Conservation (phyloP, 2,329 filamentous ascomycete genomes). For the Colletotrichum eremochloae region DNA sequence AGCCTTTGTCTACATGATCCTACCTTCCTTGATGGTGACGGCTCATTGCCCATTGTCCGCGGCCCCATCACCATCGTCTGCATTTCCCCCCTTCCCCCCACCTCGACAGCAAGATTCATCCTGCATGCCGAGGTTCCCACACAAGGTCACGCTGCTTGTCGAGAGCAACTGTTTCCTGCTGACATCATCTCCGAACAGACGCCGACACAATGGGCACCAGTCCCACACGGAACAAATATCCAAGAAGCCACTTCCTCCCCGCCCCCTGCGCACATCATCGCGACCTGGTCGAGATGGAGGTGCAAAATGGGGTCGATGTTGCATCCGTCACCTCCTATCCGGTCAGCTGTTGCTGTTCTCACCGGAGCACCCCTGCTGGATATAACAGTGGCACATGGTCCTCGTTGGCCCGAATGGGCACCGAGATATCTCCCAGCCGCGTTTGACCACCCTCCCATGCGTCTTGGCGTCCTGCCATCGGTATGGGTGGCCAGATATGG, state of each 20-base stretch:
- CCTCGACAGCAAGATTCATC: not conserved
- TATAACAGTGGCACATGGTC: not conserved
- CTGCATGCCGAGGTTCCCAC: not conserved
- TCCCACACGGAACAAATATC: not conserved
- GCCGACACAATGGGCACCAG: not conserved
- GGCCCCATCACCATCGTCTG: constrained; percentile 1
- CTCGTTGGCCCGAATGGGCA: constrained; percentile 24
- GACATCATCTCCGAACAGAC: not conserved
- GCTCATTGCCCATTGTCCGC: constrained; percentile 16
- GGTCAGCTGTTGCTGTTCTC: not conserved
- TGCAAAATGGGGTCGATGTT: not conserved
- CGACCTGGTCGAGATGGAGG: not conserved
- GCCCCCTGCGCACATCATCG: constrained; percentile 1
- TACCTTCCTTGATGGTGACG: constrained; percentile 25
- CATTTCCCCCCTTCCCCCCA: too few relatives aligned
- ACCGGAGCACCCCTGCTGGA: constrained; percentile 7
- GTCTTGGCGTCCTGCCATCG: constrained; percentile 2
- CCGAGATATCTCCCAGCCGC: constrained; percentile 17
- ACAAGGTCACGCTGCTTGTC: not conserved
- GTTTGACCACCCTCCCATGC: not conserved
- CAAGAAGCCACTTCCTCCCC: not conserved
- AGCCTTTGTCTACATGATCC: constrained; percentile 27
- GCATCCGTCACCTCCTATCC: constrained; percentile 2
- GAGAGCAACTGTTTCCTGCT: not conserved
- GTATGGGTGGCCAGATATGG: not conserved